These are phyloP conservation scores for Trematosphaeria pertusa DNA, from an alignment of 2,329 filamentous ascomycete species.

Conservation along the genomic window DNA sequence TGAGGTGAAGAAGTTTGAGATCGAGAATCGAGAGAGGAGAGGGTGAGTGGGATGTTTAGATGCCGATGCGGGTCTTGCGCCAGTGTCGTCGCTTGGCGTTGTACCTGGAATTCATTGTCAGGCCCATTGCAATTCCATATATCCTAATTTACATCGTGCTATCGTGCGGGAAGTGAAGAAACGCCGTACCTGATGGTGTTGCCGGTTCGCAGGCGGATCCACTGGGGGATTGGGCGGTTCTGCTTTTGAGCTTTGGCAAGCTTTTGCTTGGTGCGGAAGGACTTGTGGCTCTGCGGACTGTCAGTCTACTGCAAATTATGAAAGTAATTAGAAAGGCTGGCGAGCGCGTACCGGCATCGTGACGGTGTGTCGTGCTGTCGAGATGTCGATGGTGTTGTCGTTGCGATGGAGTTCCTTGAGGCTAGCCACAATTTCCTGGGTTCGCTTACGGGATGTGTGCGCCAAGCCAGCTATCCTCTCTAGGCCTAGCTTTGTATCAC, in stretches of 20 bases:
- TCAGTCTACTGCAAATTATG: slow-evolving; percentile 19
- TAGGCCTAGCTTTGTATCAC: not conserved
- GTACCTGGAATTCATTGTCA: slow-evolving; percentile 72
- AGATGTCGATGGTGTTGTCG: slow-evolving; percentile 44
- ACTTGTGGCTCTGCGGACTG: slow-evolving; percentile 87
- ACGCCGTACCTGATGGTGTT: slow-evolving; percentile 98
- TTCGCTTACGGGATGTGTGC: not conserved
- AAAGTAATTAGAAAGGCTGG: too few relatives aligned
- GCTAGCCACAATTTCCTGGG: not conserved
- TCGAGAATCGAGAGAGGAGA: slow-evolving; percentile 42
- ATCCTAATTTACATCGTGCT: too few relatives aligned
- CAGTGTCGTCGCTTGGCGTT: slow-evolving; percentile 99
- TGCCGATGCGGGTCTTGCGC: slow-evolving; percentile 99
- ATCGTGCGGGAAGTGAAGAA: too few relatives aligned
- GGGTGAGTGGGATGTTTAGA: slow-evolving; percentile 73
- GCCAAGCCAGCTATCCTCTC: not conserved
- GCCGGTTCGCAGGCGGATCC: slow-evolving; percentile 97
- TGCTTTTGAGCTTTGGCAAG: slow-evolving; percentile 99
- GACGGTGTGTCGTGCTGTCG: slow-evolving; percentile 42
- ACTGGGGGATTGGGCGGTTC: slow-evolving; percentile 99
- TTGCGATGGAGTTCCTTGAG: slow-evolving; percentile 20
- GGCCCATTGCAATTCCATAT: too few relatives aligned
- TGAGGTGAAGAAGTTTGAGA: slow-evolving; percentile 29
- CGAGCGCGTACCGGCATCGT: slow-evolving; percentile 48
- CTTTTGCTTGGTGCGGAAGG: slow-evolving; percentile 99